Conservation (phyloP, 2,329 filamentous ascomycete species). For the Chaetomiaceae sp. region DNA sequence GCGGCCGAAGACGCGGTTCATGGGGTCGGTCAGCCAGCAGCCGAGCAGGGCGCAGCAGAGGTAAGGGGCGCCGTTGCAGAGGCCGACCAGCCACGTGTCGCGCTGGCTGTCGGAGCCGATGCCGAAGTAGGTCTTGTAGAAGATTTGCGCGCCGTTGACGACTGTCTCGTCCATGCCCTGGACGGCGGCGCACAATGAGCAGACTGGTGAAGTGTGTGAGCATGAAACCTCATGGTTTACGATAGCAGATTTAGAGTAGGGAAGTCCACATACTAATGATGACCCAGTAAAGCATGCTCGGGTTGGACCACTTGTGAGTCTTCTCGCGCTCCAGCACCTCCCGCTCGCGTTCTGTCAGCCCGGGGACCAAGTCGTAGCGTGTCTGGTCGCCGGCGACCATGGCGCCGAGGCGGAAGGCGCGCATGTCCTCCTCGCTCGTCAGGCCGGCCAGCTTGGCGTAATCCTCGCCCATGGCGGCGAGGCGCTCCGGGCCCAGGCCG, state of each 20-base stretch:
- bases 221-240: too few relatives aligned
- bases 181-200: constrained; percentile 62
- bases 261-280: constrained; percentile 43
- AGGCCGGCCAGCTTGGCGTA: constrained; percentile 53
- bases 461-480: constrained; percentile 49
- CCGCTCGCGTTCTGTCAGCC: constrained; percentile 53
- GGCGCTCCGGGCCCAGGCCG: constrained; percentile 37
- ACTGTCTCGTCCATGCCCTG: constrained; percentile 69
- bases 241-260: too few relatives aligned
- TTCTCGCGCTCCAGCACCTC: constrained; percentile 53
- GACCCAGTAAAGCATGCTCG: constrained; percentile 57
- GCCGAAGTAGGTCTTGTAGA: constrained; percentile 56
- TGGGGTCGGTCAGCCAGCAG: constrained; percentile 67
- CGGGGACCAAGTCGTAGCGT: constrained; percentile 43
- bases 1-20: constrained; percentile 64
- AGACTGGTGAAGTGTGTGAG: constrained; percentile 34
- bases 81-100: constrained; percentile 53
- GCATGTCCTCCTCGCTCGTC: constrained; percentile 48
- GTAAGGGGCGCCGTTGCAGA: constrained; percentile 56
- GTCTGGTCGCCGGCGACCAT: constrained; percentile 49
- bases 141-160: constrained; percentile 62
- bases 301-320: constrained; percentile 63
- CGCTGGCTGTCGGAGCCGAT: constrained; percentile 47
- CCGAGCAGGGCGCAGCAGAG: constrained; percentile 62
- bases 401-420: constrained; percentile 54